Conservation (phyloP, 345 rosid genomes). For the Hirschfeldia incana region DNA sequence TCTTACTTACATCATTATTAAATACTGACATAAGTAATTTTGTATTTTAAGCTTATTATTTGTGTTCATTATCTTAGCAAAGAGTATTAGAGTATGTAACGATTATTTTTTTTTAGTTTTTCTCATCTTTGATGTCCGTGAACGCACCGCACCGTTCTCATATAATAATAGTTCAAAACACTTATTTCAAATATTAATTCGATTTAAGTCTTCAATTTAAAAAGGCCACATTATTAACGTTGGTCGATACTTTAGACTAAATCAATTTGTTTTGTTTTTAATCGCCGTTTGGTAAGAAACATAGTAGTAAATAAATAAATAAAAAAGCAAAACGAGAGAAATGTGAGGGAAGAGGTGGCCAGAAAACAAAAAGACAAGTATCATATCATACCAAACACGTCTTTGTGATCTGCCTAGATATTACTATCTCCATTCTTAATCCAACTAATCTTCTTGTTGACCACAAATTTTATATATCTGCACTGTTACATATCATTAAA, state of each 20-base stretch:
- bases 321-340: conserved; percentile 21
- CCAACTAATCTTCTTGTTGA: neutral
- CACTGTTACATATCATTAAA: neutral
- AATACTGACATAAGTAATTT: neutral
- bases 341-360: conserved; percentile 22
- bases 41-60: neutral
- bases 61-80: too few species aligned
- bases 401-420: conserved; percentile 17
- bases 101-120: too few species aligned
- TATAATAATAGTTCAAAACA: neutral
- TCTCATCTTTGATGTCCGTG: neutral
- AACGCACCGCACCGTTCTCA: neutral
- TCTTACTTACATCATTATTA: conserved; percentile 2
- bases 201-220: neutral
- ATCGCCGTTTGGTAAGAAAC: neutral
- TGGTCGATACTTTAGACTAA: neutral
- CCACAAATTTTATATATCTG: neutral
- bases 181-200: neutral
- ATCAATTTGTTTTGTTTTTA: neutral
- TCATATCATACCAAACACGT: conserved; percentile 35
- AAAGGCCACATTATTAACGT: neutral
- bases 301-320: neutral
- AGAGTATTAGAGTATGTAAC: too few species aligned
- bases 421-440: conserved; percentile 15
- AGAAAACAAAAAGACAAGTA: conserved; percentile 8